Evolutionary conservation across 805 yeast species (phyloP), one percentile per base, ranked within the genome.

Genomic region (Naumovozyma baii): DNA sequence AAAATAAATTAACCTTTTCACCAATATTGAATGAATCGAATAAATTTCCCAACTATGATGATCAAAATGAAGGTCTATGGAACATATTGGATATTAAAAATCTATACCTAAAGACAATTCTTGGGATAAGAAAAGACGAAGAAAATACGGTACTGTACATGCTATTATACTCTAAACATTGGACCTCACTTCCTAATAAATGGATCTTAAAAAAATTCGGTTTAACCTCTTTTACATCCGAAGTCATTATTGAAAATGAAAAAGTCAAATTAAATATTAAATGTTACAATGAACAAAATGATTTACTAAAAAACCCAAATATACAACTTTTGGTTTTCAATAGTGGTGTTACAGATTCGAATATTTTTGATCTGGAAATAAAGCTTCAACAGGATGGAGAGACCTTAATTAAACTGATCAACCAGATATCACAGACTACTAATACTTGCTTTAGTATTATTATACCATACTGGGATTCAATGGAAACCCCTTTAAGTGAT

Each of bases 11-110:
- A 28, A 37, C 39, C 1, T 46, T 48, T 18, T 52, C 62, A 15
- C 59, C 56, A 12, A 48, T 48, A 3, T 41, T 32, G 32, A 47
- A 55, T 40, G 63, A 60, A 40, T 50, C 36, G 13, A 58, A 61
- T 42, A 58, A 49, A 10, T 58, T 64, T 29, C 46, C 55, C 5
- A 43, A 39, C 2, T 47, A 66, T 34, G 67, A 68, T 39, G 46
- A 48, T 5, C 63, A 59, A 38, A 61, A 70, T 13, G 54, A 59
- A 19, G 57, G 62, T 30, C 55, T 71, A 10, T 76, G 81, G 82
- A 54, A 59, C 30, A 75, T 76, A 1, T 43, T 73, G 10, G 65
- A 69, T 43, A 47, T 76, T 12, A 45, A 54, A 9, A 33, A 49
- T 7, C 54, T 72, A 31, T 57, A 67, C 30, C 46, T 52, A n/a